phyloP scores from a whole-genome alignment of 163 green algal genomes.

The Scenedesmus sp. region DNA sequence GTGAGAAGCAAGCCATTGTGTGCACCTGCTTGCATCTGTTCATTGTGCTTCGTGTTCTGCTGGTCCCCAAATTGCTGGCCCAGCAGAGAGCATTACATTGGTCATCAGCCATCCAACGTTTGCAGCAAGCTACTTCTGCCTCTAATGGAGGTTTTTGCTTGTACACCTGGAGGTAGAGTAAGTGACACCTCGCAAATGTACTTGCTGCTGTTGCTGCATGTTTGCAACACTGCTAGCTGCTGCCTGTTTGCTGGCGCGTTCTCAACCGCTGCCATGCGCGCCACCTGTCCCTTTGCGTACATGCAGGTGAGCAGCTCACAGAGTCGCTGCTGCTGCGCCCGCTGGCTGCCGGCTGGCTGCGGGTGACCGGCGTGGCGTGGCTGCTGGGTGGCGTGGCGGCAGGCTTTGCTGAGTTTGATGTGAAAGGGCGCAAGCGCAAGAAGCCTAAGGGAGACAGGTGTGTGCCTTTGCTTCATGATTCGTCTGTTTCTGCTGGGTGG shows the following conservation, averaged over 20 bases:
- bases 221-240: not conserved
- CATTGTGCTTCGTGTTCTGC: no score
- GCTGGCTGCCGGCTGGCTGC: conserved; percentile 71
- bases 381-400: conserved; percentile 69
- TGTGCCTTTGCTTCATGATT: not conserved
- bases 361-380: conserved; percentile 79
- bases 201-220: not conserved
- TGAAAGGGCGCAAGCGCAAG: conserved; percentile 60
- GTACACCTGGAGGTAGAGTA: no score
- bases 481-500: conserved; percentile 65
- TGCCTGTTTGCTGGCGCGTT: not conserved
- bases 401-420: conserved; percentile 65
- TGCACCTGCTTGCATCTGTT: not conserved
- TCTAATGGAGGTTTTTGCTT: no score
- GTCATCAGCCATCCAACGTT: no score
- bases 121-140: no score
- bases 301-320: conserved; percentile 58
- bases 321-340: conserved; percentile 73
- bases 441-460: conserved; percentile 64
- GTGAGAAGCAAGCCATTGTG: not conserved
- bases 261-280: not conserved
- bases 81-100: no score
- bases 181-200: no score
- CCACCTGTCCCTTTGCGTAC: not conserved
- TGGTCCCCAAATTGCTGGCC: no score